A percentile compares a stretch with the other conserved stretches of the same genome.
Evolutionary conservation across 1,284 basidiomycete genomes (phyloP).

Genomic region (Rhodotorula sp.): DNA sequence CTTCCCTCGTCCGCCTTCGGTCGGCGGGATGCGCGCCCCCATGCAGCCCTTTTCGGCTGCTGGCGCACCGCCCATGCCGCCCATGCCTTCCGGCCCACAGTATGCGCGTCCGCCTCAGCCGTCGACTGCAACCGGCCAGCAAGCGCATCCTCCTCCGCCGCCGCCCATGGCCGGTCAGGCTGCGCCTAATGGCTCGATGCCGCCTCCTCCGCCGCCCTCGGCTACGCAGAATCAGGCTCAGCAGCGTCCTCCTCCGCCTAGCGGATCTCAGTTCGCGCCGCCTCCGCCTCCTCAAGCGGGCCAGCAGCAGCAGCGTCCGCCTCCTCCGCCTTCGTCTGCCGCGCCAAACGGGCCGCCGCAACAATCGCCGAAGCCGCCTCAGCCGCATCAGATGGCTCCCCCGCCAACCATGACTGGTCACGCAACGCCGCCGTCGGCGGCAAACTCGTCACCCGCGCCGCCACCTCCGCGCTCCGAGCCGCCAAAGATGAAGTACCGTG

Average conservation of each 20-base stretch:
- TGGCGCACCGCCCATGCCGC: neutral
- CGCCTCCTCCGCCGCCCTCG: neutral
- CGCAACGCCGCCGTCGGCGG: slow-evolving; percentile 2
- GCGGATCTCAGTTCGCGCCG: neutral
- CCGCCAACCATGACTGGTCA: slow-evolving; percentile 1
- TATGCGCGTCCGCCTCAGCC: neutral
- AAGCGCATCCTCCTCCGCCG: neutral
- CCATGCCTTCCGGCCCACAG: neutral
- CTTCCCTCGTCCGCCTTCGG: neutral
- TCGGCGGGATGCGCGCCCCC: neutral
- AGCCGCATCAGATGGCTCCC: slow-evolving; percentile 11
- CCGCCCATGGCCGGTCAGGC: neutral
- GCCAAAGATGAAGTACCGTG: slow-evolving; percentile 71
- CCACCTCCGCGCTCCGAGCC: slow-evolving; percentile 29
- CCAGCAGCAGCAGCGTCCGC: slow-evolving; percentile 24
- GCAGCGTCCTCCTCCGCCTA: slow-evolving; percentile 1
- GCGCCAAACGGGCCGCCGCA: neutral
- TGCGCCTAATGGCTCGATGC: neutral
- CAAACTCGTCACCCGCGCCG: neutral
- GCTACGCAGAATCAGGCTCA: neutral
- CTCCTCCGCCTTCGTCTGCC: slow-evolving; percentile 38
- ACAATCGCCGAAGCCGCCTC: neutral
- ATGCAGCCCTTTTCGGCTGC: neutral
- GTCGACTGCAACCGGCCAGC: neutral
- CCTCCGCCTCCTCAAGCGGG: slow-evolving; percentile 35